Conservation (phyloP, 2,329 filamentous ascomycete species). For the Daldinia sp. region DNA sequence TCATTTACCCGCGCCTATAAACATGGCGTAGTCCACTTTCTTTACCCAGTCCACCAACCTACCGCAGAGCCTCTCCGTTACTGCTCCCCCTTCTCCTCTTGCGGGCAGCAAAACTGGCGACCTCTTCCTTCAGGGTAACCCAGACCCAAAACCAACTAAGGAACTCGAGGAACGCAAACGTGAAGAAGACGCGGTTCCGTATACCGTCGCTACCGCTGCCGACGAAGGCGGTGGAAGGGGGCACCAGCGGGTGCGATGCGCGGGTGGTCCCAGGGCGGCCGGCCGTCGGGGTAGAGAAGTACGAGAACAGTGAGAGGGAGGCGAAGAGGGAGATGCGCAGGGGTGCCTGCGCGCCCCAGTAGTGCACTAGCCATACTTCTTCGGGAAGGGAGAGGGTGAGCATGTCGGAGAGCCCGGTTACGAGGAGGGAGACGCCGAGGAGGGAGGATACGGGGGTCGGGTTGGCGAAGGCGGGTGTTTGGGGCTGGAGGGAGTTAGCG, state of each 20-base stretch:
- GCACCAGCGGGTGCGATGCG: constrained; percentile 49
- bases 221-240: constrained; percentile 44
- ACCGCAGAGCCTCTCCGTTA: constrained; percentile 3
- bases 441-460: constrained; percentile 77
- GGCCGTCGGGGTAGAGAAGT: constrained; percentile 50
- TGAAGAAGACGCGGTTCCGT: constrained; percentile 86
- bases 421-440: constrained; percentile 71
- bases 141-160: constrained; percentile 88
- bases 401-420: constrained; percentile 70
- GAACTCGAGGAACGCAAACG: constrained; percentile 84
- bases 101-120: constrained; percentile 51
- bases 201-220: constrained; percentile 67
- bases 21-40: background rate
- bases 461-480: constrained; percentile 71
- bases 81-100: constrained; percentile 45
- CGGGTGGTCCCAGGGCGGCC: constrained; percentile 29
- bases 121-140: constrained; percentile 74
- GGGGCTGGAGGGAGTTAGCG: constrained; percentile 58
- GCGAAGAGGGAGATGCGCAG: constrained; percentile 64
- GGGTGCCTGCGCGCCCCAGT: constrained; percentile 72
- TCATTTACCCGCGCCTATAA: background rate
- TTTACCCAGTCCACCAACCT: background rate
- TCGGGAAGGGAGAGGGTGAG: constrained; percentile 73
- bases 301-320: constrained; percentile 60
- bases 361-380: constrained; percentile 67